A percentile compares a stretch with the other conserved stretches of the same genome.
Evolutionary conservation across 2,329 filamentous ascomycete genomes (phyloP).

Genomic region (Cladosporium oxysporum): DNA sequence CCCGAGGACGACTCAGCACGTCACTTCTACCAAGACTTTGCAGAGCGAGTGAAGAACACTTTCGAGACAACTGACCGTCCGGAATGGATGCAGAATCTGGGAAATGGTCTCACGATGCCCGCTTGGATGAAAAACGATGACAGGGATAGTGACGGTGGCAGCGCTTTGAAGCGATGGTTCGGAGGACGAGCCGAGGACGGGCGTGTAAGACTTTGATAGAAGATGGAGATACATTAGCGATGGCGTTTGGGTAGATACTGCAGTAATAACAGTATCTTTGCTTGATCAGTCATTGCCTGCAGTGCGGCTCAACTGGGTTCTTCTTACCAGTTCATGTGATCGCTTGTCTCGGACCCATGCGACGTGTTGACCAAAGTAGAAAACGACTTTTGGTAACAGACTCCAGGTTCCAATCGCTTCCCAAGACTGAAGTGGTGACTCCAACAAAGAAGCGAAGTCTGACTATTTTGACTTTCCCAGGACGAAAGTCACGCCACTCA

Average conservation of each 20-base stretch:
- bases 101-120: constrained; percentile 70
- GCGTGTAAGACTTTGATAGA: constrained; percentile 32
- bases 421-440: not conserved
- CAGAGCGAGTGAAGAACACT: constrained; percentile 87
- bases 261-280: not conserved
- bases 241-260: constrained; percentile 15
- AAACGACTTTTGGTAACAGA: not conserved
- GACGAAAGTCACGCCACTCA: constrained; percentile 5
- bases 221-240: constrained; percentile 4
- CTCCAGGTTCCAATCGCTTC: not conserved
- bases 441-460: not conserved
- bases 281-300: not conserved
- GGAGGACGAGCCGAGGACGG: constrained; percentile 36
- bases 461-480: not conserved
- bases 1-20: constrained; percentile 60
- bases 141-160: constrained; percentile 25
- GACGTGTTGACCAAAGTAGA: not conserved
- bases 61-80: constrained; percentile 81
- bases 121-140: constrained; percentile 73
- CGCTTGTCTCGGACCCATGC: not conserved
- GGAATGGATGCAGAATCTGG: constrained; percentile 75
- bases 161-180: constrained; percentile 36
- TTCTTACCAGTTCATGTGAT: not conserved
- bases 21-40: constrained; percentile 80
- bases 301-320: not conserved